Evolutionary conservation across 2,329 filamentous ascomycete genomes (phyloP), one percentile per base, ranked within the genome.

Genomic region (Orbilia ellipsospora): DNA sequence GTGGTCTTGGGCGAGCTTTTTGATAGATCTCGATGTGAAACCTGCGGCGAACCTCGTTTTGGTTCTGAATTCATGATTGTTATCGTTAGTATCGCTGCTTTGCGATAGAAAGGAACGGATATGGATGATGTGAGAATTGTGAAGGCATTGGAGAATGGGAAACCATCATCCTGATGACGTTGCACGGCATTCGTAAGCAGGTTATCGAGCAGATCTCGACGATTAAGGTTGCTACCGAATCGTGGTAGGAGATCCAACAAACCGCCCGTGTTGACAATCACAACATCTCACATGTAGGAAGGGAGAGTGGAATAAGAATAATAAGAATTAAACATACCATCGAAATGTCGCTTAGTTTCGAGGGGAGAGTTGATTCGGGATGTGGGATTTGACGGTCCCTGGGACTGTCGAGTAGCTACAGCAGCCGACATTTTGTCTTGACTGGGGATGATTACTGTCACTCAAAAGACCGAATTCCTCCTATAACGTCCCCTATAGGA

Each of bases 391-490:
- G 78, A 78, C 65, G 66, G 64, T 65, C 78, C 78, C 26, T 74
- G 73, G 52, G 60, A 77, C 70, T 78, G 77, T 77, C 78, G 78
- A 68, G 78, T 80, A 72, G 79, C 74, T 77, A 80, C 79, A 68
- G 78, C 79, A 77, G 79, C 79, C 77, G 79, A 80, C 79, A 80
- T 80, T 67, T 73, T 79, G 64, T 77, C 51, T 77, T 77, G 77
- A 77, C 77, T 72, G 69, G 68, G 18, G 51, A 55, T 51, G 50
- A 63, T 55, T 65, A 56, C 74, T 79, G 72, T 78, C 73, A 77
- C 64, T 68, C 64, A 60, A 44, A 44, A 59, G 50, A 76, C 75
- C 66, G 68, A 59, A 63, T 78, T 68, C 69, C 77, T 77, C 73
- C 75, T 78, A 69, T 73, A 65, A 67, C 65, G 55, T 59, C 66